Conservation (phyloP, 208 protist genomes). For the Angomonas deanei region DNA sequence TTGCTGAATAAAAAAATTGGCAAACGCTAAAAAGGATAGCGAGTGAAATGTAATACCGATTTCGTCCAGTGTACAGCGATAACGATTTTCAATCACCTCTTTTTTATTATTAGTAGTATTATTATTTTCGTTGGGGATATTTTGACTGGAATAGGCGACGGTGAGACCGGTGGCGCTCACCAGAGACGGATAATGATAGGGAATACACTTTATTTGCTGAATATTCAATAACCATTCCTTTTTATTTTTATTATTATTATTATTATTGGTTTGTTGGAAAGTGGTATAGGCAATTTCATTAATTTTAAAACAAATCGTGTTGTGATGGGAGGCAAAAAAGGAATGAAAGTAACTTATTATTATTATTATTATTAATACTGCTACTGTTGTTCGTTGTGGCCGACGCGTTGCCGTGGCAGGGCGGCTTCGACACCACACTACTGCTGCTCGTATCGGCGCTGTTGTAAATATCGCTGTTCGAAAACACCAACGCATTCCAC, state of each 20-base stretch:
- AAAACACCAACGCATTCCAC: too few relatives aligned
- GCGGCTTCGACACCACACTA: too few relatives aligned
- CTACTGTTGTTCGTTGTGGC: not conserved
- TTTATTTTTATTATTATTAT: too few relatives aligned
- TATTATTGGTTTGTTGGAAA: too few relatives aligned
- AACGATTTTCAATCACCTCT: not conserved
- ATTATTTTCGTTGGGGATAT: not conserved
- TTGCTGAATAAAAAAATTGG: constrained; percentile 7
- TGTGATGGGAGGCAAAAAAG: not conserved
- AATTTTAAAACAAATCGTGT: not conserved
- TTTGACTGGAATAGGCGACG: not conserved
- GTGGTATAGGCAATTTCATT: not conserved
- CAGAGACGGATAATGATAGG: not conserved
- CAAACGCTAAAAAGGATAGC: not conserved
- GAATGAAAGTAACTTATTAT: constrained; percentile 4
- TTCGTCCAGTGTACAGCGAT: not conserved
- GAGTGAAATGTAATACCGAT: not conserved
- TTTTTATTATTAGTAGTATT: not conserved
- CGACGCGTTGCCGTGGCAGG: not conserved
- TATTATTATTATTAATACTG: not conserved
- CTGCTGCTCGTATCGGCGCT: not conserved
- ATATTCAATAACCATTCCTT: too few relatives aligned
- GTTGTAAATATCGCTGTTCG: not conserved
- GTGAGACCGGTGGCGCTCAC: not conserved
- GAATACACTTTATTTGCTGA: constrained; percentile 3